phyloP scores from a whole-genome alignment of 208 protist genomes.

The Vickermania spadyakhi region DNA sequence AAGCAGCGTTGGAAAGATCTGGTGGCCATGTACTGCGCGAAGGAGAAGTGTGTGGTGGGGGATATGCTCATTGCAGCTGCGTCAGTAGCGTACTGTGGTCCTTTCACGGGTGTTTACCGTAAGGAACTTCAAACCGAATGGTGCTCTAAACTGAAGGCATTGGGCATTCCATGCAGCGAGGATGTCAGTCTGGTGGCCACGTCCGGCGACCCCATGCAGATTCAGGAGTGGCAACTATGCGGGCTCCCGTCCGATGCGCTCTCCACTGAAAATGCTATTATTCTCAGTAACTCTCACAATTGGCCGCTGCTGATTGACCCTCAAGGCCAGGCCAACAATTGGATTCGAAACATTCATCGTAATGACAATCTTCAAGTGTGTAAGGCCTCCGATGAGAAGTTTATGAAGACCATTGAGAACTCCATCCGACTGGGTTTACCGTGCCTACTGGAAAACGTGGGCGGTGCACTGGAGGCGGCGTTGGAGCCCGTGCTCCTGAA shows the following conservation, averaged over 20 bases:
- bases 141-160: conserved; percentile 51
- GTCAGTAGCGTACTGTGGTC: conserved; percentile 94
- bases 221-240: conserved; percentile 94
- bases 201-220: conserved; percentile 91
- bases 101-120: conserved; percentile 92
- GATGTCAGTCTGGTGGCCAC: conserved; percentile 79
- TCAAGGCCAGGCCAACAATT: conserved; percentile 96
- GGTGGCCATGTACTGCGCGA: conserved; percentile 78
- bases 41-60: conserved; percentile 85
- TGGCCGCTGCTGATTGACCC: conserved; percentile 99
- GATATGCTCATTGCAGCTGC: conserved; percentile 95
- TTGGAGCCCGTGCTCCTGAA: conserved; percentile 95
- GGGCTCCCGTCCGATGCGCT: conserved; percentile 94
- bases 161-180: conserved; percentile 52
- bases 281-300: conserved; percentile 87
- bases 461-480: conserved; percentile 91
- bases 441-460: conserved; percentile 95
- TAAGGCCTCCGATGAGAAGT: conserved; percentile 94
- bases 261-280: conserved; percentile 97
- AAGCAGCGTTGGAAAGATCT: conserved; percentile 89
- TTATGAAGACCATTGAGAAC: conserved; percentile 93
- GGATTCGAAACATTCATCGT: conserved; percentile 95
- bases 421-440: conserved; percentile 95
- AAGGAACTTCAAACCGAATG: conserved; percentile 75
- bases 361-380: conserved; percentile 92